Base-by-base conservation (phyloP, 345 rosid genomes). In the Zanthoxylum bungeanum region DNA sequence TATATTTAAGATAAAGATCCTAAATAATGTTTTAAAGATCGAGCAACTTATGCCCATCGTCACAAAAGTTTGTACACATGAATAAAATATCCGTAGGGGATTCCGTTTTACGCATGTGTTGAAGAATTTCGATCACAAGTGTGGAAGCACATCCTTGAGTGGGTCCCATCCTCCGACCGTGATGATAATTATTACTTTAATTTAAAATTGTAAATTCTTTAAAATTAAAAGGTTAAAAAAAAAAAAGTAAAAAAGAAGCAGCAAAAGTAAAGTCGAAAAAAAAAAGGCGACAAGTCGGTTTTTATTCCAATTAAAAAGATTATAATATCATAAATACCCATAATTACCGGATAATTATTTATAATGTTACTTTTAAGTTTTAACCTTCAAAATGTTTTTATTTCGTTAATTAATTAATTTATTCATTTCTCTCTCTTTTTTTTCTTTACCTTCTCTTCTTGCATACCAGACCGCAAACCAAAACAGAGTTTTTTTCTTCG, bases 51-150 rank as follows among this genome's bases (percentile, higher is more conserved):
- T n/a, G n/a, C n/a, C n/a, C n/a, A n/a, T n/a, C n/a, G n/a, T n/a
- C n/a, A n/a, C n/a, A n/a, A n/a, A n/a, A n/a, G n/a, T n/a, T n/a
- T n/a, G n/a, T n/a, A n/a, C n/a, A n/a, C n/a, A n/a, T n/a, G n/a
- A n/a, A 16, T 8, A 7, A 3, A 9, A 19, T 5, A 9, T n/a
- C 16, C 22, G 27, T 19, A 60, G 31, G n/a, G n/a, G n/a, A n/a
- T n/a, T n/a, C n/a, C n/a, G 51, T 73, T 72, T 84, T 57, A 79
- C 74, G 64, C 73, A 72, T 72, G 86, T 77, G 82, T 52, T 67
- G n/a, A 55, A 83, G 83, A 85, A 86, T 83, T 78, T 78, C 81
- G 76, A 75, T 85, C 81, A 76, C 78, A 74, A 79, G 80, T 63
- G 72, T 70, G 79, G 76, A 76, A 75, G 78, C 78, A 75, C 86